Percentiles rank a stretch among this genome's conserved stretches.
Conservation (phyloP, 2,329 filamentous ascomycete species). For the Aureobasidium sp. region DNA sequence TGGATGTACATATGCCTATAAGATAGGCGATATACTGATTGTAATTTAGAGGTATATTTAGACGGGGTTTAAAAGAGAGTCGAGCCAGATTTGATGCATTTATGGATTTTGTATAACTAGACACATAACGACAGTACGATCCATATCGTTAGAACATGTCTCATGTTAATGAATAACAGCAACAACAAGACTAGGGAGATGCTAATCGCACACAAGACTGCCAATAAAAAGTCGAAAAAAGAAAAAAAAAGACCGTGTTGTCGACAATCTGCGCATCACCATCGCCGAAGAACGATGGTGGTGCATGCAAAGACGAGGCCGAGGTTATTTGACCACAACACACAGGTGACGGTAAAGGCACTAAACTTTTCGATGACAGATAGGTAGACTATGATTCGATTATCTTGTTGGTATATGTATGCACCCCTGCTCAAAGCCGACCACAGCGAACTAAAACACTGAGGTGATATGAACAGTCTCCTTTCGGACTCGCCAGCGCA, state of each 20-base stretch:
- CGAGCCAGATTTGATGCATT: too few relatives aligned
- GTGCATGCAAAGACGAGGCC: background rate
- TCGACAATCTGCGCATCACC: background rate
- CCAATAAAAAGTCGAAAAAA: background rate
- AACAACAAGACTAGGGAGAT: too few relatives aligned
- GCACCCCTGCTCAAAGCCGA: conserved; percentile 18
- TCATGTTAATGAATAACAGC: too few relatives aligned
- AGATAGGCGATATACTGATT: too few relatives aligned
- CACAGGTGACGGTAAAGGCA: background rate
- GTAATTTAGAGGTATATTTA: too few relatives aligned
- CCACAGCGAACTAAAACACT: background rate
- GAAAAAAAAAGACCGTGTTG: background rate
- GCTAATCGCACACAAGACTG: background rate
- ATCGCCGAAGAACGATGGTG: background rate
- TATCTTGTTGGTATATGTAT: conserved; percentile 14
- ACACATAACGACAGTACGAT: too few relatives aligned
- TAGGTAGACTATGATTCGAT: background rate
- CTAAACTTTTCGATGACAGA: background rate
- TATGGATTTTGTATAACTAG: too few relatives aligned
- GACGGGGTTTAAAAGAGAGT: too few relatives aligned
- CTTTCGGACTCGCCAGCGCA: conserved; percentile 19
- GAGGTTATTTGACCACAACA: background rate
- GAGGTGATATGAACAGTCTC: conserved; percentile 17
- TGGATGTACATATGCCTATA: background rate
- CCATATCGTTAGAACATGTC: too few relatives aligned